phyloP scores from a whole-genome alignment of 176 grass and related monocot genomes.

The Eragrostis curvula region DNA sequence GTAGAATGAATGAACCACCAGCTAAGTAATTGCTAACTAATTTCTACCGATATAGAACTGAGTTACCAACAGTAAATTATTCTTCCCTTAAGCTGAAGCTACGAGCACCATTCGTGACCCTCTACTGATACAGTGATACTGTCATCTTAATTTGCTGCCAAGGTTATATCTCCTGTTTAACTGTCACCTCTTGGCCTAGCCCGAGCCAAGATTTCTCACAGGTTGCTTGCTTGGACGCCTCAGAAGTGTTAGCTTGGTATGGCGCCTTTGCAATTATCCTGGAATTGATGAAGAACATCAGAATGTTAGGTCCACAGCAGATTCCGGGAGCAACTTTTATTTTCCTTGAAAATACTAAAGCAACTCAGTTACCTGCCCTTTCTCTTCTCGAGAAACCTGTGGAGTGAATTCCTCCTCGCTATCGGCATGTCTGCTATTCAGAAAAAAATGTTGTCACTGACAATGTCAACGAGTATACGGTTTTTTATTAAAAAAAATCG shows the following conservation, averaged over 20 bases:
- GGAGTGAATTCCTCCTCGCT: slow-evolving; percentile 62
- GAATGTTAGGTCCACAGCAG: neutral
- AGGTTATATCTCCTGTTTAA: slow-evolving; percentile 39
- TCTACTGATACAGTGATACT: neutral
- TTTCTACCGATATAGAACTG: neutral
- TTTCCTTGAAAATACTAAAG: neutral
- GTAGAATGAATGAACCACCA: neutral
- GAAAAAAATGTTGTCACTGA: neutral
- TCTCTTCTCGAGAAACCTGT: slow-evolving; percentile 79
- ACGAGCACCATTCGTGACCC: neutral
- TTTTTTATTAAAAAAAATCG: neutral
- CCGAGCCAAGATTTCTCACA: slow-evolving; percentile 46
- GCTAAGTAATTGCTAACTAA: slow-evolving; percentile 9
- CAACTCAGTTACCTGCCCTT: slow-evolving; percentile 59
- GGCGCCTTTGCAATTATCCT: slow-evolving; percentile 55
- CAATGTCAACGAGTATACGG: neutral
- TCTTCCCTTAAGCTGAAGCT: slow-evolving; percentile 30
- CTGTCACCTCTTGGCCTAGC: slow-evolving; percentile 31
- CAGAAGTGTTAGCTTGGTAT: slow-evolving; percentile 39
- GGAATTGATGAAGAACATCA: neutral
- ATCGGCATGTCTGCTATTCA: slow-evolving; percentile 56
- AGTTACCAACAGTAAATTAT: slow-evolving; percentile 40
- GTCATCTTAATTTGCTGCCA: neutral
- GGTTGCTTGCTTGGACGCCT: slow-evolving; percentile 25
- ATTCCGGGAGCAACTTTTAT: neutral